phyloP scores from a whole-genome alignment of 768 basidiomycete species.

The Pleurotus eryngii region DNA sequence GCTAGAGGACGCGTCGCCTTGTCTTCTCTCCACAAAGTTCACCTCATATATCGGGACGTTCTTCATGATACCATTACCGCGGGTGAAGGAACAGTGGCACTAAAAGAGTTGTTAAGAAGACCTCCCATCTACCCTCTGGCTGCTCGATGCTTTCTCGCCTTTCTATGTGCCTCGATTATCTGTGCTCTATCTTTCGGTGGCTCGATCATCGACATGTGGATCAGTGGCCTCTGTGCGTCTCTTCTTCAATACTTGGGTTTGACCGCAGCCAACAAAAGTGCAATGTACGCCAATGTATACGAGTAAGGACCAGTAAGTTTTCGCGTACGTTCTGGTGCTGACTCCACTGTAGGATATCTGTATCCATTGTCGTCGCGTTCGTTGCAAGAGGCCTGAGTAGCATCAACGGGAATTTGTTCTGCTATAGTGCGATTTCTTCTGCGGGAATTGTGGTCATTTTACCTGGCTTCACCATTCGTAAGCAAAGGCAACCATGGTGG shows the following conservation, averaged over 20 bases:
- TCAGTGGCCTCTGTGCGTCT: constrained; percentile 67
- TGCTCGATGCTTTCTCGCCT: constrained; percentile 70
- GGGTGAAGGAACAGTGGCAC: constrained; percentile 63
- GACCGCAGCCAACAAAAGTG: constrained; percentile 78
- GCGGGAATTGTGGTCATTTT: constrained; percentile 89
- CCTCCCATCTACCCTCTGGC: constrained; percentile 68
- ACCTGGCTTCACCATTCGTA: constrained; percentile 81
- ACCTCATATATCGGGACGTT: constrained; percentile 82
- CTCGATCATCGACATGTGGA: constrained; percentile 79
- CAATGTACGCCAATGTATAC: constrained; percentile 93
- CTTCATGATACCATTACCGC: constrained; percentile 79
- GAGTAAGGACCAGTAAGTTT: constrained; percentile 55
- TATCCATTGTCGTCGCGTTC: constrained; percentile 82
- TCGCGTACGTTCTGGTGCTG: no score
- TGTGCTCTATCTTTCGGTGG: constrained; percentile 83
- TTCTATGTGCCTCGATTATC: constrained; percentile 75
- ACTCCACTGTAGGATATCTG: constrained; percentile 61
- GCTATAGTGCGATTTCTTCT: constrained; percentile 87
- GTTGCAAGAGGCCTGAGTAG: constrained; percentile 75
- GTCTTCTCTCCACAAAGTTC: constrained; percentile 77
- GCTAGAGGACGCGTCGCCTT: constrained; percentile 78
- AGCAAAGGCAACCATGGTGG: constrained; percentile 22
- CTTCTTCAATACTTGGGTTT: constrained; percentile 78
- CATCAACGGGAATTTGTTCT: constrained; percentile 73
- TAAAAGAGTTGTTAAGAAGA: constrained; percentile 60